Evolutionary conservation across 2,329 filamentous ascomycete genomes (phyloP).

Genomic region (Paracamarosporium sp.): DNA sequence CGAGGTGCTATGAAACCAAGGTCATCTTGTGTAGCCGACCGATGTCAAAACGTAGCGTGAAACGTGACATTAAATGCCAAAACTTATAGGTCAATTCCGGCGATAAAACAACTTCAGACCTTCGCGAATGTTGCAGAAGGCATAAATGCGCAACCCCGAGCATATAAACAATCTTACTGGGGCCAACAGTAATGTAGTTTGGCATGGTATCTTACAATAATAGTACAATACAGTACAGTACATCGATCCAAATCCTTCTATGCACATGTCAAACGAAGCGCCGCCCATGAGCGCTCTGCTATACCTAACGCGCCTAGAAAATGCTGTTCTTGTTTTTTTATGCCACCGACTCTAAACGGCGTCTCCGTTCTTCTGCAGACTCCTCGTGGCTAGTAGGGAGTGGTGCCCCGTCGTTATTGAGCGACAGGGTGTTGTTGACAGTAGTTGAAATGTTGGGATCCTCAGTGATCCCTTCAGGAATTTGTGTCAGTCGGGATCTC

Average conservation of each 20-base stretch:
- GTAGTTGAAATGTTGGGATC: conserved; percentile 7
- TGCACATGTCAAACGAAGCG: background rate
- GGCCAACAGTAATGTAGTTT: background rate
- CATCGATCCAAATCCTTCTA: background rate
- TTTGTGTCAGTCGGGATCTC: background rate
- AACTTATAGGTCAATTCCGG: background rate
- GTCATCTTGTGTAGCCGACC: too few species aligned
- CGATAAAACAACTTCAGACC: background rate
- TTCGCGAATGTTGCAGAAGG: background rate
- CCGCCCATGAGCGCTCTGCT: background rate
- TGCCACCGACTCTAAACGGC: background rate
- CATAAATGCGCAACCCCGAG: background rate
- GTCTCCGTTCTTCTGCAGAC: background rate
- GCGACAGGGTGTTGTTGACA: background rate
- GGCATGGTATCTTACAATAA: conserved; percentile 7
- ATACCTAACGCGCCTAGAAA: background rate
- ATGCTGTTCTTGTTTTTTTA: background rate
- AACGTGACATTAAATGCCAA: background rate
- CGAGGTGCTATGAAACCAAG: background rate
- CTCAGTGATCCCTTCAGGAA: background rate
- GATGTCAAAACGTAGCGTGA: conserved; percentile 7
- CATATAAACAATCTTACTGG: background rate
- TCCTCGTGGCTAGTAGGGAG: background rate
- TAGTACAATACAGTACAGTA: conserved; percentile 5
- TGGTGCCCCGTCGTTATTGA: background rate